phyloP scores from a whole-genome alignment of 1,284 basidiomycete genomes.

The Bondarzewia mesenterica region DNA sequence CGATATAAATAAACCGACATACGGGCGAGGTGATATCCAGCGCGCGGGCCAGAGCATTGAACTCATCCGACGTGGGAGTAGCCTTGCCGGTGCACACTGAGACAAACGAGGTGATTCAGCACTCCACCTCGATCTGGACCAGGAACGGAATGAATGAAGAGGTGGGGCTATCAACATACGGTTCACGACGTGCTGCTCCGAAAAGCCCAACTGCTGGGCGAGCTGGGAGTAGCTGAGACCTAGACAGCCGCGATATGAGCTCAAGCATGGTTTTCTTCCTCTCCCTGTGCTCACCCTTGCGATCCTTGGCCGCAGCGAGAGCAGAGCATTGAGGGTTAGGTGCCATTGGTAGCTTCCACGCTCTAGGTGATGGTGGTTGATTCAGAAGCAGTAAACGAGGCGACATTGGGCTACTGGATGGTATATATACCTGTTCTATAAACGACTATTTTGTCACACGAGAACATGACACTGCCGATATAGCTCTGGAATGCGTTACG shows the following conservation, averaged over 20 bases:
- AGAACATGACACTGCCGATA: neutral
- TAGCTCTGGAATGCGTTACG: neutral
- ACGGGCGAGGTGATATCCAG: constrained; percentile 36
- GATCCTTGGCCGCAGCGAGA: constrained; percentile 42
- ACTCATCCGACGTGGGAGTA: constrained; percentile 43
- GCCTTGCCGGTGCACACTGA: constrained; percentile 44
- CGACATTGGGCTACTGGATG: neutral
- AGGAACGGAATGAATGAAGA: neutral
- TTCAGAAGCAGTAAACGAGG: neutral
- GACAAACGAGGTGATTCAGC: neutral
- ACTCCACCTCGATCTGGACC: neutral
- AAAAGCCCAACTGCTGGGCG: constrained; percentile 32
- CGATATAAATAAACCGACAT: constrained; percentile 12
- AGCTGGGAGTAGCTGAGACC: constrained; percentile 40
- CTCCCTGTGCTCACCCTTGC: constrained; percentile 32
- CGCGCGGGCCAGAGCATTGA: constrained; percentile 37
- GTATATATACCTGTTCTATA: constrained; percentile 3
- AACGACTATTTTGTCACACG: neutral
- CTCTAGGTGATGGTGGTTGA: too few relatives aligned
- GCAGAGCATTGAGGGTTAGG: constrained; percentile 49
- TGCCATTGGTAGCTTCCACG: too few relatives aligned
- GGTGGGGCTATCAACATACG: constrained; percentile 28
- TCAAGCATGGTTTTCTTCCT: constrained; percentile 1
- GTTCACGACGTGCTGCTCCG: constrained; percentile 39
- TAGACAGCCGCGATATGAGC: constrained; percentile 16